These are phyloP conservation scores for Fusarium pseudocircinatum DNA, from an alignment of 2,329 filamentous ascomycete species.

Conservation along the genomic window DNA sequence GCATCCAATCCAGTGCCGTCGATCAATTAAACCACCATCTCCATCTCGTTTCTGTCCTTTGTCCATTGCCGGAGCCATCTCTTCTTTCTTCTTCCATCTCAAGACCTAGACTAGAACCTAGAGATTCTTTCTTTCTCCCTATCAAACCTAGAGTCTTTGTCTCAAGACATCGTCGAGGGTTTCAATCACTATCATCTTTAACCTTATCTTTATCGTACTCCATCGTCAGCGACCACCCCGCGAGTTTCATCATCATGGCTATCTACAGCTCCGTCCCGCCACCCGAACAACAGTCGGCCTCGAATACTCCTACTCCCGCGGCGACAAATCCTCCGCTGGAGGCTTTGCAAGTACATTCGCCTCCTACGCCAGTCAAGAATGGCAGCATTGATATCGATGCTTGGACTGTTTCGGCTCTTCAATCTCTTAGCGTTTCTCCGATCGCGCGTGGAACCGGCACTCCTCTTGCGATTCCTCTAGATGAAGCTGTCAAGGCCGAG, in stretches of 20 bases:
- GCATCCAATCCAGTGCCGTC: constrained; percentile 23
- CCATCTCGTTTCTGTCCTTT: background rate
- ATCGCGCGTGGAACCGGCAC: constrained; percentile 68
- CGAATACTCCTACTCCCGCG: constrained; percentile 24
- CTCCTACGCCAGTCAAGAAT: constrained; percentile 40
- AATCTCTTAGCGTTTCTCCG: constrained; percentile 64
- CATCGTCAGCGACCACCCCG: constrained; percentile 1
- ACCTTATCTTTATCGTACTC: background rate
- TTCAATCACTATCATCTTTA: background rate
- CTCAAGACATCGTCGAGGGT: background rate
- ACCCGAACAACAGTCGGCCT: constrained; percentile 47
- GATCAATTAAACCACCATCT: constrained; percentile 20
- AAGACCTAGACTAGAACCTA: background rate
- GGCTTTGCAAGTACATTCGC: constrained; percentile 26
- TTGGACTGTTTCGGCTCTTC: constrained; percentile 70
- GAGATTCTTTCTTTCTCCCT: background rate
- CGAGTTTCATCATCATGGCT: constrained; percentile 53
- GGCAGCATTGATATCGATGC: constrained; percentile 68
- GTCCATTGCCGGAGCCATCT: background rate
- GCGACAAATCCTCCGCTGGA: constrained; percentile 27
- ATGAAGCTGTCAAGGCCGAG: constrained; percentile 56
- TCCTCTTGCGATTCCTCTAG: constrained; percentile 79
- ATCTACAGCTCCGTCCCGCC: constrained; percentile 65
- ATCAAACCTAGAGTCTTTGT: background rate
- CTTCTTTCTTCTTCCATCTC: constrained; percentile 5